phyloP scores from a whole-genome alignment of 1,139 yeast species.

The Lodderomyces metapsilosis region DNA sequence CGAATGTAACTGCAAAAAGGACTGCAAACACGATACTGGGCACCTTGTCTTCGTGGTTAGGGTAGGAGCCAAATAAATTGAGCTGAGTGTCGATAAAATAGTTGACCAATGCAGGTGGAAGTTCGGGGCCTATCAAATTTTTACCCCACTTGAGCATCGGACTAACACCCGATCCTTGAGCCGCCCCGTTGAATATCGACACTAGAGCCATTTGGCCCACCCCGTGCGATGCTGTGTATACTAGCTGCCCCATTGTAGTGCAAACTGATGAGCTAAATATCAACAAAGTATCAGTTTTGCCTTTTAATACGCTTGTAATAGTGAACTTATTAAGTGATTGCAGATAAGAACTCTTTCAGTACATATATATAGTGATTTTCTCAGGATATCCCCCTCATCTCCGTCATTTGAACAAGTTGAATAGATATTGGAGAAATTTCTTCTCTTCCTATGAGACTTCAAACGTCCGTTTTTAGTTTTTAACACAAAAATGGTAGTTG shows the following conservation, averaged over 20 bases:
- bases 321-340: too few relatives aligned
- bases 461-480: too few relatives aligned
- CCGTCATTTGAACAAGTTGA: too few relatives aligned
- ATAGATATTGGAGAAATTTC: too few relatives aligned
- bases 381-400: too few relatives aligned
- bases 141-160: constrained; percentile 19
- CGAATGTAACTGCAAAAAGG: constrained; percentile 24
- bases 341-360: too few relatives aligned
- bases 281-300: too few relatives aligned
- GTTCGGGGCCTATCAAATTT: constrained; percentile 22
- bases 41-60: constrained; percentile 25
- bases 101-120: constrained; percentile 22
- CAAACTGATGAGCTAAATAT: too few relatives aligned
- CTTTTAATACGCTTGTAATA: too few relatives aligned
- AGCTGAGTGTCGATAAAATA: constrained; percentile 21
- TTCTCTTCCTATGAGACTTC: too few relatives aligned
- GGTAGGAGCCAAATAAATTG: constrained; percentile 39
- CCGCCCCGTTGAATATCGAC: constrained; percentile 18
- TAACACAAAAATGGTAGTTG: too few relatives aligned
- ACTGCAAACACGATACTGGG: constrained; percentile 34
- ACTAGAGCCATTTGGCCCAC: constrained; percentile 16
- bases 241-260: not conserved
- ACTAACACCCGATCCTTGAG: constrained; percentile 24
- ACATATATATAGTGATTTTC: too few relatives aligned
- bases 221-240: constrained; percentile 22